phyloP scores from a whole-genome alignment of 139 green algal genomes.

The Micromonas commoda region DNA sequence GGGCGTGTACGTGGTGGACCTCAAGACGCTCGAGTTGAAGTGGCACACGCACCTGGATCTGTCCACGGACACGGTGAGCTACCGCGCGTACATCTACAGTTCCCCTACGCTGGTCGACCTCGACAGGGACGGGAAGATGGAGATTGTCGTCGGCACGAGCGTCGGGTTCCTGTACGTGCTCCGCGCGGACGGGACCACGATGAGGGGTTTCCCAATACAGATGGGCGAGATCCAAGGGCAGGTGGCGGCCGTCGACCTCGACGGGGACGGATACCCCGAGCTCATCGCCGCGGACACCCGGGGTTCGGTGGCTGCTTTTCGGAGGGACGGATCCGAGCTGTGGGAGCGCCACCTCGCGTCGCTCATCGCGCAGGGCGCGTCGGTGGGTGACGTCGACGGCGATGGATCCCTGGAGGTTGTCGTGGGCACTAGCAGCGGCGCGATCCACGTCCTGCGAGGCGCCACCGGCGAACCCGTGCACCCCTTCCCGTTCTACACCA shows the following conservation, averaged over 20 bases:
- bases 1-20: slow-evolving; percentile 79
- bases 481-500: slow-evolving; percentile 74
- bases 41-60: slow-evolving; percentile 91
- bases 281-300: slow-evolving; percentile 76
- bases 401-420: slow-evolving; percentile 46
- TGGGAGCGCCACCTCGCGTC: slow-evolving; percentile 85
- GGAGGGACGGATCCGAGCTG: slow-evolving; percentile 57
- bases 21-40: slow-evolving; percentile 58
- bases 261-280: slow-evolving; percentile 82
- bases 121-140: slow-evolving; percentile 72
- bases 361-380: slow-evolving; percentile 48
- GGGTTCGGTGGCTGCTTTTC: slow-evolving; percentile 81
- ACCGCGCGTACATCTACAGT: slow-evolving; percentile 68
- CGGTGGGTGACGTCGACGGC: slow-evolving; percentile 46
- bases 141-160: slow-evolving; percentile 85
- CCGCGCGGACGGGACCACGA: slow-evolving; percentile 46
- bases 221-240: slow-evolving; percentile 92
- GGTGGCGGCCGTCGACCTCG: slow-evolving; percentile 78
- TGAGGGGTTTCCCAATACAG: slow-evolving; percentile 61
- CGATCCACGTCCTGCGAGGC: slow-evolving; percentile 63
- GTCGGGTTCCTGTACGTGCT: slow-evolving; percentile 93
- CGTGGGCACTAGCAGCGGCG: slow-evolving; percentile 48
- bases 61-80: slow-evolving; percentile 72
- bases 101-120: slow-evolving; percentile 80
- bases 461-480: slow-evolving; percentile 2